phyloP scores from a whole-genome alignment of 2,329 filamentous ascomycete genomes.

The Emergomyces orientalis region DNA sequence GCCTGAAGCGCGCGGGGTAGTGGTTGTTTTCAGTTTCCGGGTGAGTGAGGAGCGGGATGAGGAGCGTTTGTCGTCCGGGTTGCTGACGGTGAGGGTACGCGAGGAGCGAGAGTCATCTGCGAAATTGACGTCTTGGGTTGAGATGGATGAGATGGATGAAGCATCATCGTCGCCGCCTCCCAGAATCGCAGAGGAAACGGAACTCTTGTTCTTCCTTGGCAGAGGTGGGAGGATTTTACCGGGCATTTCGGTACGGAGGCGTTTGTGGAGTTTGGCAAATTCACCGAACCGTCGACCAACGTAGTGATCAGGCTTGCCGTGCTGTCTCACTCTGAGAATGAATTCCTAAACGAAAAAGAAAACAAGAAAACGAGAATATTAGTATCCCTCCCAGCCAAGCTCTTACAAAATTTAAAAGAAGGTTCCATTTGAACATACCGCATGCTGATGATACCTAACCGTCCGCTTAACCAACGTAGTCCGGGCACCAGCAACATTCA shows the following conservation, averaged over 20 bases:
- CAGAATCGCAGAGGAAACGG: conserved; percentile 52
- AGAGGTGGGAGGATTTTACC: conserved; percentile 80
- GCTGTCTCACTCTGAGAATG: conserved; percentile 71
- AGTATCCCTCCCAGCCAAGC: too few relatives aligned
- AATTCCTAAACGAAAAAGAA: conserved; percentile 56
- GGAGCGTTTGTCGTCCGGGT: background rate
- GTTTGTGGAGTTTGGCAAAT: conserved; percentile 70
- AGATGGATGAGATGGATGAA: conserved; percentile 71
- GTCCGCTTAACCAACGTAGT: conserved; percentile 74
- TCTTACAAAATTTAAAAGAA: background rate
- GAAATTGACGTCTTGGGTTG: conserved; percentile 51
- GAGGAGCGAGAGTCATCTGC: conserved; percentile 30
- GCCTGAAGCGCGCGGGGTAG: conserved; percentile 25
- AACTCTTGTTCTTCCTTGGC: conserved; percentile 85
- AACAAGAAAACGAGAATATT: too few relatives aligned
- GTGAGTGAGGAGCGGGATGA: conserved; percentile 21
- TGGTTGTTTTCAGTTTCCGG: conserved; percentile 21
- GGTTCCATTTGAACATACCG: conserved; percentile 43
- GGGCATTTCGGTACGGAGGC: conserved; percentile 72
- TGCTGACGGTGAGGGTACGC: conserved; percentile 23
- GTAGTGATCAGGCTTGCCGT: conserved; percentile 65
- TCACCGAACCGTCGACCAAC: conserved; percentile 82
- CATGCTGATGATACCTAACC: conserved; percentile 82
- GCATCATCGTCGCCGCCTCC: conserved; percentile 62
- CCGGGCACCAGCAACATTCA: conserved; percentile 86